phyloP scores from a whole-genome alignment of 352 stramenopile species.

The Blastocystis sp. region DNA sequence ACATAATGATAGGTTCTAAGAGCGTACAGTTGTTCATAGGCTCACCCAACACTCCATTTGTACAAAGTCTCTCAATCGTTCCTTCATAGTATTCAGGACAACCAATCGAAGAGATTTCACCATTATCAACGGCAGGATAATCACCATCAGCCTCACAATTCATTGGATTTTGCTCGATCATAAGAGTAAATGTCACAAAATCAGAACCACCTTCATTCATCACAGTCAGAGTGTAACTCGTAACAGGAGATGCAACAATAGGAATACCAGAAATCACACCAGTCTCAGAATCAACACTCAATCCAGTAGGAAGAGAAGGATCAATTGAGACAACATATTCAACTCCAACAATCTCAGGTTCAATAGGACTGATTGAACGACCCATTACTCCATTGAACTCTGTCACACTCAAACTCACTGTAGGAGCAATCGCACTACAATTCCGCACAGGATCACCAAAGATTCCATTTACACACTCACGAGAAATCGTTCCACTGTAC shows the following conservation, averaged over 20 bases:
- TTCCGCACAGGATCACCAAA: neutral
- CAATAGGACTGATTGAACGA: neutral
- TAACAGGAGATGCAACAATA: neutral
- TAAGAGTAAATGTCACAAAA: neutral
- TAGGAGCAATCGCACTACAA: neutral
- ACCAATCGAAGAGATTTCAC: neutral
- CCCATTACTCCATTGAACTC: neutral
- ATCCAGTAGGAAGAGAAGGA: constrained; percentile 10
- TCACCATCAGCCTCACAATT: neutral
- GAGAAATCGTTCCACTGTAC: neutral
- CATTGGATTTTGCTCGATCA: neutral
- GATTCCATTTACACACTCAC: neutral
- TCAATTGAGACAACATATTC: neutral
- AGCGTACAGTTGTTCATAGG: neutral
- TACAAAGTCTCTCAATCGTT: neutral
- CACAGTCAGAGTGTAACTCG: neutral
- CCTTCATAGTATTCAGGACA: neutral
- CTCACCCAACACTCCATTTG: neutral
- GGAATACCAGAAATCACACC: constrained; percentile 42
- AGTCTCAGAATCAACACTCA: neutral
- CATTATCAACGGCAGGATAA: neutral
- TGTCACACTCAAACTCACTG: neutral
- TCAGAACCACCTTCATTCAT: neutral
- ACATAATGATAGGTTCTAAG: neutral
- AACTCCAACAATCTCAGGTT: neutral